These are phyloP conservation scores for Rhynchosporium secalis DNA, from an alignment of 2,329 filamentous ascomycete species.

Conservation along the genomic window DNA sequence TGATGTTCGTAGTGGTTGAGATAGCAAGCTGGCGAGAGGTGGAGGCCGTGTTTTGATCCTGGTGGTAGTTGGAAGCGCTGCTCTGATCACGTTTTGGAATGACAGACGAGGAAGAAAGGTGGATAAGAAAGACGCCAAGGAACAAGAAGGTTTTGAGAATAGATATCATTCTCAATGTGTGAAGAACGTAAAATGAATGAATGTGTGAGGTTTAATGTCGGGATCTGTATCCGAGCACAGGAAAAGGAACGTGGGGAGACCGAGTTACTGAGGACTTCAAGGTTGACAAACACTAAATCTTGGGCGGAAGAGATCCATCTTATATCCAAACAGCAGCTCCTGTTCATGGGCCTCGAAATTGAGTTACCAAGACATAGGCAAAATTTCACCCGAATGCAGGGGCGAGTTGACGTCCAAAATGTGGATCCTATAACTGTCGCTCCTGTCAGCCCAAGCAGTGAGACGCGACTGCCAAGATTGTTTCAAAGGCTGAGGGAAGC, in stretches of 20 bases:
- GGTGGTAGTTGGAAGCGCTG: background rate
- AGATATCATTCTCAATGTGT: slow-evolving; percentile 19
- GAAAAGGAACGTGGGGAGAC: slow-evolving; percentile 11
- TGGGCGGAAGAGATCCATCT: background rate
- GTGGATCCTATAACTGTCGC: slow-evolving; percentile 1
- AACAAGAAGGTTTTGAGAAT: slow-evolving; percentile 18
- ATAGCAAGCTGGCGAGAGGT: background rate
- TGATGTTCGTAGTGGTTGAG: background rate
- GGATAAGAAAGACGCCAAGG: slow-evolving; percentile 15
- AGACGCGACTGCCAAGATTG: slow-evolving; percentile 8
- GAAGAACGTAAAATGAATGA: slow-evolving; percentile 13
- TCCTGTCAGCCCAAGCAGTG: background rate
- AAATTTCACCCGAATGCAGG: slow-evolving; percentile 6
- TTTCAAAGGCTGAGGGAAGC: slow-evolving; percentile 14
- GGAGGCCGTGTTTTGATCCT: background rate
- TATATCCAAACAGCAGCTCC: slow-evolving; percentile 6
- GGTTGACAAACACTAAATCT: background rate
- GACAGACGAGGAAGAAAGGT: slow-evolving; percentile 17
- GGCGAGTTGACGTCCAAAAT: background rate
- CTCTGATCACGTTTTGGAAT: slow-evolving; percentile 11
- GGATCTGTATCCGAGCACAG: slow-evolving; percentile 4
- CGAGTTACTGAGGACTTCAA: slow-evolving; percentile 11
- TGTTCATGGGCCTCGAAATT: slow-evolving; percentile 3
- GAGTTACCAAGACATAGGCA: slow-evolving; percentile 1
- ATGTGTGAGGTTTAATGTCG: slow-evolving; percentile 3